Percentiles rank a stretch among this genome's conserved stretches.
phyloP scores from a whole-genome alignment of 257 asterid species.

The Fraxinus cuspidata region DNA sequence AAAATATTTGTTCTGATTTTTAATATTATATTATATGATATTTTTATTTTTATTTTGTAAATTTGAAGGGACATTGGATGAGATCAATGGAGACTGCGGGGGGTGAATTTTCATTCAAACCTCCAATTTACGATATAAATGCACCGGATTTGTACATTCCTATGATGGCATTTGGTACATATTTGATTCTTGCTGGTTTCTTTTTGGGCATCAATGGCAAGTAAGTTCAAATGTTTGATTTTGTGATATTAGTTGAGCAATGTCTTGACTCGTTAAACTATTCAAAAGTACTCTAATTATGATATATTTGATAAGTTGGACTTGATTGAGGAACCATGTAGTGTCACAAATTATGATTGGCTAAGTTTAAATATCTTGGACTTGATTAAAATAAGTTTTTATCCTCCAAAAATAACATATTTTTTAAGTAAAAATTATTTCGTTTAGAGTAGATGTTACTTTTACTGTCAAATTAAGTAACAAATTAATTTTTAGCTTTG shows the following conservation, averaged over 20 bases:
- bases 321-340: no score
- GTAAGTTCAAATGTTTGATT: conserved; percentile 22
- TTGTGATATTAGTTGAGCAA: background rate
- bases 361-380: no score
- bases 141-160: conserved; percentile 36
- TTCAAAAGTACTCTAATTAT: background rate
- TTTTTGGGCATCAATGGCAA: conserved; percentile 36
- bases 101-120: conserved; percentile 24
- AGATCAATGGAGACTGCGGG: conserved; percentile 24
- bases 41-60: no score
- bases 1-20: background rate
- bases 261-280: background rate
- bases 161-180: conserved; percentile 36
- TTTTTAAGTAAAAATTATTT: no score
- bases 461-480: no score
- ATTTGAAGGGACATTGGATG: conserved; percentile 35
- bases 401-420: no score
- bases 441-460: no score
- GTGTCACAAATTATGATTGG: no score
- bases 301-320: background rate
- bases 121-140: conserved; percentile 35
- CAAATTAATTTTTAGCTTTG: no score
- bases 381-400: no score
- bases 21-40: background rate
- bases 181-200: conserved; percentile 34